Percentiles rank a stretch among this genome's conserved stretches.
Evolutionary conservation across 306 rosid genomes (phyloP).

Genomic region (Pueraria montana): DNA sequence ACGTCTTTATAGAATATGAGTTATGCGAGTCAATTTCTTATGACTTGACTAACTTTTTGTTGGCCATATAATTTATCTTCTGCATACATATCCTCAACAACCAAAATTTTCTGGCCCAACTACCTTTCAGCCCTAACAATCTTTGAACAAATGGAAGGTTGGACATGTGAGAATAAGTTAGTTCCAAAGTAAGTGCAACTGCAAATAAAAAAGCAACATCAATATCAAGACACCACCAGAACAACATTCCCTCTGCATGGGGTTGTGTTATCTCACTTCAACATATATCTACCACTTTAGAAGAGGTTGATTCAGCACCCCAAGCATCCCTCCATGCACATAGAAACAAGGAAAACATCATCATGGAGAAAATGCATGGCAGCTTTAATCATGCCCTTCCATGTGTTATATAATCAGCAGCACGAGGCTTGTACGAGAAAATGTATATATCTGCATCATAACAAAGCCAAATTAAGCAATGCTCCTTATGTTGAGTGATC

Average conservation of each 20-base stretch:
- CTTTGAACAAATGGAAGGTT: background rate
- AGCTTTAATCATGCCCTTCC: constrained; percentile 7
- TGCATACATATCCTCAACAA: background rate
- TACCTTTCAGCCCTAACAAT: constrained; percentile 3
- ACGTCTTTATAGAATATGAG: too few species aligned
- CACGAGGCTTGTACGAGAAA: background rate
- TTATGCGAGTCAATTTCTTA: too few species aligned
- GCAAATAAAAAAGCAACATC: background rate
- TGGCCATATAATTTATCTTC: too few species aligned
- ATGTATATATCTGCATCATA: background rate
- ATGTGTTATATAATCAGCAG: background rate
- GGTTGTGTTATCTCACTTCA: background rate
- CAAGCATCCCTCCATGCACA: background rate
- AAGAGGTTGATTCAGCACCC: background rate
- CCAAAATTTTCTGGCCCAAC: constrained; percentile 9
- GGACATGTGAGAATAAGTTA: background rate
- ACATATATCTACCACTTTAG: background rate
- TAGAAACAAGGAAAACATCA: constrained; percentile 17
- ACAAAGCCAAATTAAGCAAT: background rate
- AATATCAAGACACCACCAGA: background rate
- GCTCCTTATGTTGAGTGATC: background rate
- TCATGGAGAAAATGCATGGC: constrained; percentile 14
- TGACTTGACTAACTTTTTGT: too few species aligned
- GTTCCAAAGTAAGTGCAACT: background rate
- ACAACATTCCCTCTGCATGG: background rate